Conservation (phyloP, 495 filamentous ascomycete genomes). For the Neurospora hispaniola region DNA sequence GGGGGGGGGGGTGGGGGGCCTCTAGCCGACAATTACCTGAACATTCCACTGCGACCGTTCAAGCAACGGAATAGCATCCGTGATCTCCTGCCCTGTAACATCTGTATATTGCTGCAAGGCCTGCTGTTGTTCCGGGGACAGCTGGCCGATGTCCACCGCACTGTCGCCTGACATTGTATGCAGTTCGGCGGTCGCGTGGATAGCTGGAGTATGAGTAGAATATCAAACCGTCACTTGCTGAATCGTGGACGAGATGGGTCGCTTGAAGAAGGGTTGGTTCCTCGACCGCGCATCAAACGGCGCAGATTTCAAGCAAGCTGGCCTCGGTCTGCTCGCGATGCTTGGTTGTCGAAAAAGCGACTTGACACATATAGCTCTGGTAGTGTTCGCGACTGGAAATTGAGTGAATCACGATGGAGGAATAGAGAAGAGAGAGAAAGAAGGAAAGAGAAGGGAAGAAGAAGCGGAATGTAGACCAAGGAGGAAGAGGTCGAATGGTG, state of each 20-base stretch:
- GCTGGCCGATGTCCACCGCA: slow-evolving; percentile 52
- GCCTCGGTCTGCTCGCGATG: not conserved
- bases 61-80: slow-evolving; percentile 70
- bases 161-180: slow-evolving; percentile 24
- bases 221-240: not conserved
- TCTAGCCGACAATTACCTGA: slow-evolving; percentile 44
- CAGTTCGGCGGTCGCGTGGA: not conserved
- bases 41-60: slow-evolving; percentile 92
- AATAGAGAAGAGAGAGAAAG: not conserved
- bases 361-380: not conserved
- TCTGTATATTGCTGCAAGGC: slow-evolving; percentile 79
- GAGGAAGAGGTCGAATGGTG: not conserved
- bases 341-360: not conserved
- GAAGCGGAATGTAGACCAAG: not conserved
- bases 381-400: not conserved
- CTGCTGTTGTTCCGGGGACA: slow-evolving; percentile 64
- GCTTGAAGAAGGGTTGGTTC: not conserved
- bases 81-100: slow-evolving; percentile 72
- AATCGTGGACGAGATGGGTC: not conserved
- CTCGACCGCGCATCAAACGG: not conserved
- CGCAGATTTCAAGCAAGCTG: not conserved
- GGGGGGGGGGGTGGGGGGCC: too few relatives aligned
- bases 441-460: not conserved
- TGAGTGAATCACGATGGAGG: not conserved
- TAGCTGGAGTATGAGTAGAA: not conserved